A percentile compares a stretch with the other conserved stretches of the same genome.
These are phyloP conservation scores for Ophiostoma sp. DNA, from an alignment of 2,329 filamentous ascomycete genomes.

Conservation along the genomic window DNA sequence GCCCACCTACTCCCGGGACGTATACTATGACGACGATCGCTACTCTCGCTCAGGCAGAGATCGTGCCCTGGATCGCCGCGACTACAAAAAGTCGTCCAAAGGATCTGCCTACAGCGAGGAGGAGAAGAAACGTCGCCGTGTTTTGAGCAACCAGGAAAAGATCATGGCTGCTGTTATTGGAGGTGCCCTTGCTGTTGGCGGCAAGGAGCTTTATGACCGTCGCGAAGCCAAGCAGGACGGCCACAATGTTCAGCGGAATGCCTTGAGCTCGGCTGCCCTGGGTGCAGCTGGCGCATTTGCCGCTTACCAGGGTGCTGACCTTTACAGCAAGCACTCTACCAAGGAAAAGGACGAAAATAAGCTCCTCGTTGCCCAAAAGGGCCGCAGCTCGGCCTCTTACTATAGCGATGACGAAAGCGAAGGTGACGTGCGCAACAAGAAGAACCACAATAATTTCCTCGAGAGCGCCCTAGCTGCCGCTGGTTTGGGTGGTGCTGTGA, in stretches of 20 bases:
- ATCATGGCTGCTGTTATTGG: conserved; percentile 62
- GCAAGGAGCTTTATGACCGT: conserved; percentile 62
- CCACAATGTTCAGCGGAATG: conserved; percentile 49
- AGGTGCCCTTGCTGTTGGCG: conserved; percentile 58
- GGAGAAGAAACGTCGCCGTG: conserved; percentile 45
- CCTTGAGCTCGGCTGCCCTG: conserved; percentile 55
- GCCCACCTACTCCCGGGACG: conserved; percentile 50
- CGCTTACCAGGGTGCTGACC: conserved; percentile 58
- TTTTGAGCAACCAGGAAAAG: conserved; percentile 59
- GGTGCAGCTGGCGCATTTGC: conserved; percentile 60
- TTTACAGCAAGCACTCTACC: conserved; percentile 50
- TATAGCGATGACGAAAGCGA: conserved; percentile 58
- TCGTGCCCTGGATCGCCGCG: conserved; percentile 40
- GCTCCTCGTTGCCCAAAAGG: conserved; percentile 49
- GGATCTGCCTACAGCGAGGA: conserved; percentile 56
- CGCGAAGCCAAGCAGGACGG: conserved; percentile 51
- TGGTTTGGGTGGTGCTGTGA: conserved; percentile 57
- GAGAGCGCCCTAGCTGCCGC: conserved; percentile 59
- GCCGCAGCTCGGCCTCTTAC: conserved; percentile 49
- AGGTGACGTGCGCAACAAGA: conserved; percentile 50
- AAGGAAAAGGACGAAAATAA: conserved; percentile 47
- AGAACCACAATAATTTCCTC: conserved; percentile 59
- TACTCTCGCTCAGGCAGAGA: conserved; percentile 40
- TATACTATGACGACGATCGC: conserved; percentile 52
- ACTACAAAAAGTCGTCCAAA: conserved; percentile 45